These are phyloP conservation scores for Litchi chinensis DNA, from an alignment of 345 rosid genomes.

Conservation along the genomic window DNA sequence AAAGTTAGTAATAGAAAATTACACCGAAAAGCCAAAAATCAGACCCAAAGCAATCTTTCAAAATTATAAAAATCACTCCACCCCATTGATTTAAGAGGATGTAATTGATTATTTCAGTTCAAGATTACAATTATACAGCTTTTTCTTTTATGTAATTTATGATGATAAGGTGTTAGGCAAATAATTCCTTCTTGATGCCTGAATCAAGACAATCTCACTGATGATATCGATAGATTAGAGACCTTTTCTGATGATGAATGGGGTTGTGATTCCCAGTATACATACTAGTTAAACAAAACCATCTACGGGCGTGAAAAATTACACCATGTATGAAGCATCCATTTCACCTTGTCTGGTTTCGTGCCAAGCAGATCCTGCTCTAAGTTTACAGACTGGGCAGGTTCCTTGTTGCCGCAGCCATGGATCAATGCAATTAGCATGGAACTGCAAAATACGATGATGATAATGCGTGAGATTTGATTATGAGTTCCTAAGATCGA, in stretches of 20 bases:
- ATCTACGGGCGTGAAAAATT: conserved; percentile 14
- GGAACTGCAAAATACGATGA: conserved; percentile 56
- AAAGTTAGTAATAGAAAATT: too few species aligned
- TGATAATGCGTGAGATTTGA: too few species aligned
- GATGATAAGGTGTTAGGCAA: neutral
- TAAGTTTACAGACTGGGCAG: conserved; percentile 79
- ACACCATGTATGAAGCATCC: conserved; percentile 65
- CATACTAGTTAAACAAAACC: conserved; percentile 11
- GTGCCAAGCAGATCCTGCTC: conserved; percentile 69
- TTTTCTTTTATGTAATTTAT: neutral
- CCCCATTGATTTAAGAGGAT: neutral
- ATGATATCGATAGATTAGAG: neutral
- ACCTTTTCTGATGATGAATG: conserved; percentile 10
- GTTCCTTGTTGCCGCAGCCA: conserved; percentile 88
- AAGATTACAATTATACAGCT: neutral
- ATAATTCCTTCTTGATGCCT: neutral
- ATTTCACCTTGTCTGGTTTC: conserved; percentile 40
- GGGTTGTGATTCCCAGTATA: neutral
- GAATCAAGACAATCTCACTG: neutral
- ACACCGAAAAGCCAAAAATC: too few species aligned
- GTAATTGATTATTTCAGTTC: neutral
- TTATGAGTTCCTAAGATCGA: neutral
- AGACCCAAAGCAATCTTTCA: too few species aligned
- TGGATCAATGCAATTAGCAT: conserved; percentile 75
- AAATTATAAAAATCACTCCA: too few species aligned